Evolutionary conservation across 208 protist genomes (phyloP), one percentile per base, ranked within the genome.

Genomic region (Leishmania braziliensis): DNA sequence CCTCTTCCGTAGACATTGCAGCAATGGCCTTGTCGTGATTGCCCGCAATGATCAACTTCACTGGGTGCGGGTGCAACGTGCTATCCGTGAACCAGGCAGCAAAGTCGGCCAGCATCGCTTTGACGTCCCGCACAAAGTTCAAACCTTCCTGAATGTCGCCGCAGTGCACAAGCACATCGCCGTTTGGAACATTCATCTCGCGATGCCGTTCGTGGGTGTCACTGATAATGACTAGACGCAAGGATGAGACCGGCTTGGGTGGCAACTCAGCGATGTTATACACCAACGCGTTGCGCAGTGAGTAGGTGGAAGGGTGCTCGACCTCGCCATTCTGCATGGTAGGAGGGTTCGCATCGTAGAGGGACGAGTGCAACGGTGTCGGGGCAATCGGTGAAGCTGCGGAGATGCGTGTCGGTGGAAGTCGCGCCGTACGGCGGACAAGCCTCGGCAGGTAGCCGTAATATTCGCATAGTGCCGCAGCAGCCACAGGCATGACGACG

Each of bases 41-140:
- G 26, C 96, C 96, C 0, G 82, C 93, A 51, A 98, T 95, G 60
- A 96, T 63, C 26, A 98, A 76, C 82, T 98, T 98, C 48, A 95
- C 89, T 2, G 84, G 69, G 77, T 97, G 93, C 16, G 96, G 94
- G 51, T 93, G 95, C 10, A 86, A 69, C 48, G 58, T 62, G 9
- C 56, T 58, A 51, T 78, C 82, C 26, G 80, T 87, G 72, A 98
- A 72, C 89, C 91, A 98, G 9, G 50, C 72, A 51, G 88, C 83
- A 77, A 98, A 97, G 78, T 93, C 86, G 16, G 56, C 51, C 8
- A 94, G 48, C 65, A 81, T 80, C 39, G 79, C 50, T 2, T 80
- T 65, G n/a, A 69, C 56, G 23, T 80, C 77, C 2, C 78, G 75
- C 29, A 58, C 72, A 48, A 86, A 77, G 3, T 77, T 80, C 46